These are phyloP conservation scores for Crithidia expoeki DNA, from an alignment of 208 protist genomes.

Conservation along the genomic window DNA sequence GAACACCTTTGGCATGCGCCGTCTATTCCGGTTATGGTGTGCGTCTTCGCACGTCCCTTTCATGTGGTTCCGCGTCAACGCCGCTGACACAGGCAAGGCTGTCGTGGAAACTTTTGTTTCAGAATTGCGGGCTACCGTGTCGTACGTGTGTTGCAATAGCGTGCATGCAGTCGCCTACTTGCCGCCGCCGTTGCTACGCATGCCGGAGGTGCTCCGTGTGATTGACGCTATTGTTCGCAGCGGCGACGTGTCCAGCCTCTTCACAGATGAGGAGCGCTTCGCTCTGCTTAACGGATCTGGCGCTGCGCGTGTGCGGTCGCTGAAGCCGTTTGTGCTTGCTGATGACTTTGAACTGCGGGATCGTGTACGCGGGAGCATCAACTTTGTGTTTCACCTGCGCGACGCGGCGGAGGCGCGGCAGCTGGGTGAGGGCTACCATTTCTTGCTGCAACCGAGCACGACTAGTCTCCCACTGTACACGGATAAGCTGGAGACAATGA, in stretches of 20 bases:
- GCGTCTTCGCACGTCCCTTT: constrained; percentile 50
- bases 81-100: constrained; percentile 11
- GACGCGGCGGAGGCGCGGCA: constrained; percentile 39
- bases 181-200: constrained; percentile 46
- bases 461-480: constrained; percentile 40
- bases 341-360: constrained; percentile 61
- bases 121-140: constrained; percentile 61
- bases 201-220: constrained; percentile 44
- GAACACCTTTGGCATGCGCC: constrained; percentile 51
- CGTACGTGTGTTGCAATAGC: constrained; percentile 50
- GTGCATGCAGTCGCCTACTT: constrained; percentile 63
- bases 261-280: constrained; percentile 64
- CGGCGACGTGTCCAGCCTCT: constrained; percentile 72
- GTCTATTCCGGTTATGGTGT: constrained; percentile 66
- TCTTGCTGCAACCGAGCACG: constrained; percentile 31
- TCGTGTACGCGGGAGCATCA: constrained; percentile 60
- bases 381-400: constrained; percentile 59
- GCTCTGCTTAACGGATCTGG: constrained; percentile 42
- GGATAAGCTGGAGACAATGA: constrained; percentile 14
- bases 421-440: constrained; percentile 48
- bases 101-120: constrained; percentile 41
- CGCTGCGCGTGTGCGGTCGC: constrained; percentile 28
- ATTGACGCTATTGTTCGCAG: constrained; percentile 68
- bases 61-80: constrained; percentile 50
- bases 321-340: constrained; percentile 34